phyloP scores from a whole-genome alignment of 2,329 filamentous ascomycete species.

The Fusarium albidum region DNA sequence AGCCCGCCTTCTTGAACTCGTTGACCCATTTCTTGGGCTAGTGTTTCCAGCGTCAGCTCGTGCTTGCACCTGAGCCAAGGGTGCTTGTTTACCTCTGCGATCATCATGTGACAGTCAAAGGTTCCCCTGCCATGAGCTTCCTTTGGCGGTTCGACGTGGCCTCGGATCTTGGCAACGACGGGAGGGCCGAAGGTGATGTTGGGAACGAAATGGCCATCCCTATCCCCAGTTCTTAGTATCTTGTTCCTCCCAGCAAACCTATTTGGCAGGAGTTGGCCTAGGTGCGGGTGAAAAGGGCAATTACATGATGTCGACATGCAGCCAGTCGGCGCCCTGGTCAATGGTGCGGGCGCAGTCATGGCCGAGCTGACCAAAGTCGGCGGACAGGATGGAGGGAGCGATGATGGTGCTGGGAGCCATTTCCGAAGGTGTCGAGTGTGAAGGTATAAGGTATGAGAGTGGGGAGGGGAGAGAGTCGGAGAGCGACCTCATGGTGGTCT shows the following conservation, averaged over 20 bases:
- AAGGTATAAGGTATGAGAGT: slow-evolving; percentile 25
- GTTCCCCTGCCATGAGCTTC: slow-evolving; percentile 81
- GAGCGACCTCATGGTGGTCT: slow-evolving; percentile 11
- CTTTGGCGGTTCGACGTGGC: slow-evolving; percentile 80
- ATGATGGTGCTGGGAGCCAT: slow-evolving; percentile 96
- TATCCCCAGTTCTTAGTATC: slow-evolving; percentile 45
- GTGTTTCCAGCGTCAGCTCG: slow-evolving; percentile 22
- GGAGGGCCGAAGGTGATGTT: slow-evolving; percentile 98
- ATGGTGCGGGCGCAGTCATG: slow-evolving; percentile 89
- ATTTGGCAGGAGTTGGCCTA: background rate
- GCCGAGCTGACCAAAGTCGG: slow-evolving; percentile 91
- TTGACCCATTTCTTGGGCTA: slow-evolving; percentile 98
- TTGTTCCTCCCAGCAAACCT: background rate
- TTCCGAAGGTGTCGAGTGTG: slow-evolving; percentile 32
- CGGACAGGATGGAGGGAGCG: slow-evolving; percentile 96
- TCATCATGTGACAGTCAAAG: slow-evolving; percentile 99
- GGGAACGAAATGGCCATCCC: slow-evolving; percentile 98
- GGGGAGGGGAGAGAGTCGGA: slow-evolving; percentile 29
- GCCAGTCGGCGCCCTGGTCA: slow-evolving; percentile 85
- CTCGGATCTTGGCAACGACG: slow-evolving; percentile 92
- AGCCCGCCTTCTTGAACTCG: slow-evolving; percentile 92
- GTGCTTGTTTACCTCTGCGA: slow-evolving; percentile 83
- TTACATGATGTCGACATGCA: slow-evolving; percentile 91
- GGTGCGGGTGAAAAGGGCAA: slow-evolving; percentile 26
- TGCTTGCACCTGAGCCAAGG: background rate